Evolutionary conservation across 495 filamentous ascomycete species (phyloP), one percentile per base, ranked within the genome.

Genomic region (Lindgomyces ingoldianus): DNA sequence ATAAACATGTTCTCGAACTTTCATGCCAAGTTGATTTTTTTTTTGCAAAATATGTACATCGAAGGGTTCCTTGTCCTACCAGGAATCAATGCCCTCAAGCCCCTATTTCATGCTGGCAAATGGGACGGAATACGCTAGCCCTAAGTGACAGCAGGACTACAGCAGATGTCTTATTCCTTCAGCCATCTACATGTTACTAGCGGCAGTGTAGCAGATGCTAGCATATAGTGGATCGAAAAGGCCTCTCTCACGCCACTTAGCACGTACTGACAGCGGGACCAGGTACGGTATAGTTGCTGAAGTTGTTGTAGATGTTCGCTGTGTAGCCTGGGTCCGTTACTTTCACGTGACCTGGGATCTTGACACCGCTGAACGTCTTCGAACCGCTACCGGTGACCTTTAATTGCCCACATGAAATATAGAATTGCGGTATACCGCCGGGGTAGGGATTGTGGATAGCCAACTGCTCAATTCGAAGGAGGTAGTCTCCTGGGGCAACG

Each of bases 401-500:
- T 16, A 72, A 30, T 49, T 72, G 67, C 1, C 67, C 67, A 56
- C 67, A 70, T 59, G 74, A 73, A 67, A 85, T 74, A 63, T 85
- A 86, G 70, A 81, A 85, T 69, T 79, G 78, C 42, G 59, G 73
- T 53, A 30, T 60, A 68, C 70, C 70, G 62, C 75, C 42, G 59
- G 81, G 81, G 76, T n/a, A n/a, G n/a, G n/a, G n/a, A n/a, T 85
- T 86, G 74, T 87, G 83, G 66, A 86, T 81, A 42, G 50, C 71
- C 10, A 72, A 51, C 56, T 70, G 67, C 54, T 73, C 60, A 44
- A 73, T 70, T 1, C 71, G 69, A 24, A 70, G 30, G 16, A 73
- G 60, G 41, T 73, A 73, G 36, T 73, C 69, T 42, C 71, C 69
- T 0, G 65, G 24, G 21, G 71, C 60, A 12, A 70, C 26, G 54